These are phyloP conservation scores for Ceratocystiopsis minuta DNA, from an alignment of 2,329 filamentous ascomycete genomes.

Conservation along the genomic window DNA sequence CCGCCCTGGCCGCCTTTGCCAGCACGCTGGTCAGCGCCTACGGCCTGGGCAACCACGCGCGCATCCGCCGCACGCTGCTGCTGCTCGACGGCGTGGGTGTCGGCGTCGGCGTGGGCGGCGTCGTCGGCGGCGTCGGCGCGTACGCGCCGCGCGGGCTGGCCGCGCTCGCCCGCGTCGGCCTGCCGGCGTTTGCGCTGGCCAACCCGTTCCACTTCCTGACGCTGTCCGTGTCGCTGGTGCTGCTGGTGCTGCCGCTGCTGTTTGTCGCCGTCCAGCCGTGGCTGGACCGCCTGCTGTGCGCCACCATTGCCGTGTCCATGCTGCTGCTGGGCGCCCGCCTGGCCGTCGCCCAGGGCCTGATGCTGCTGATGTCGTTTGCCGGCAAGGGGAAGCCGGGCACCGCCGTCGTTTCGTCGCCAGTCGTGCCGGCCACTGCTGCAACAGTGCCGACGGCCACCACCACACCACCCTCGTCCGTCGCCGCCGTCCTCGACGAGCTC, in stretches of 20 bases:
- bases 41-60: constrained; percentile 71
- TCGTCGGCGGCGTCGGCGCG: not conserved
- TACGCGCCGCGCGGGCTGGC: constrained; percentile 64
- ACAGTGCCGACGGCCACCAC: constrained; percentile 12
- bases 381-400: constrained; percentile 14
- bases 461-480: constrained; percentile 22
- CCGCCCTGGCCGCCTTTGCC: constrained; percentile 62
- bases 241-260: constrained; percentile 60
- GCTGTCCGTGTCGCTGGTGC: constrained; percentile 60
- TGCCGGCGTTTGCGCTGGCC: constrained; percentile 56
- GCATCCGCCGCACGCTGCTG: constrained; percentile 74
- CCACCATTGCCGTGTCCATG: constrained; percentile 73
- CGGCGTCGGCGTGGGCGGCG: not conserved
- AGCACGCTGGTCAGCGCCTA: constrained; percentile 78
- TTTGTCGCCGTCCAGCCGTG: constrained; percentile 65
- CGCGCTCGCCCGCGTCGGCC: constrained; percentile 27
- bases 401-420: too few species aligned
- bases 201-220: constrained; percentile 95
- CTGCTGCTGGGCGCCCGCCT: constrained; percentile 70
- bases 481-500: constrained; percentile 68
- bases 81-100: constrained; percentile 5
- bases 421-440: not conserved
- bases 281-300: constrained; percentile 68
- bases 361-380: constrained; percentile 85
- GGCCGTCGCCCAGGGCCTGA: constrained; percentile 70